Percentiles rank a stretch among this genome's conserved stretches.
These are phyloP conservation scores for Wickerhamia fluorescens DNA, from an alignment of 805 yeast genomes.

Conservation along the genomic window DNA sequence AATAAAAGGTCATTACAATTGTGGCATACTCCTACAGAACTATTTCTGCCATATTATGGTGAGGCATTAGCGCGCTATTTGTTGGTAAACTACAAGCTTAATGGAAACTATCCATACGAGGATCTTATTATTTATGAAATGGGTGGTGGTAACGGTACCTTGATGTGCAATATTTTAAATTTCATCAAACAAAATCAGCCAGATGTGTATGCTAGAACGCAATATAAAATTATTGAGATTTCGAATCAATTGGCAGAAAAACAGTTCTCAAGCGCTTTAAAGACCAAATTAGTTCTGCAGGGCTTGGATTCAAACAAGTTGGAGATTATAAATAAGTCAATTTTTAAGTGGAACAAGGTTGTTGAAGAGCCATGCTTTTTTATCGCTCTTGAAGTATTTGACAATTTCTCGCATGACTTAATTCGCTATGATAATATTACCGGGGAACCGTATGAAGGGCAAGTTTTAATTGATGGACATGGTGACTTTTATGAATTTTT, in stretches of 20 bases:
- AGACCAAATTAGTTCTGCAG: constrained; percentile 23
- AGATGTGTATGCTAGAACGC: constrained; percentile 61
- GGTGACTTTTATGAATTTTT: constrained; percentile 75
- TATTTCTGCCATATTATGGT: constrained; percentile 79
- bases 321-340: constrained; percentile 63
- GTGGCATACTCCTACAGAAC: constrained; percentile 89
- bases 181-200: constrained; percentile 58
- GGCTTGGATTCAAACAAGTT: constrained; percentile 52
- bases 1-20: constrained; percentile 47
- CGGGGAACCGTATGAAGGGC: constrained; percentile 67
- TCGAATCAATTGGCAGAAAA: constrained; percentile 54
- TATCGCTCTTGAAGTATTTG: constrained; percentile 76
- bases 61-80: constrained; percentile 79
- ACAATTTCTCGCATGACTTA: constrained; percentile 77
- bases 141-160: constrained; percentile 88
- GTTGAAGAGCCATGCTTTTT: constrained; percentile 67
- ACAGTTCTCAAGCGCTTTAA: constrained; percentile 38
- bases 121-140: constrained; percentile 76
- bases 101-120: constrained; percentile 55
- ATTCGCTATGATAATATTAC: constrained; percentile 66
- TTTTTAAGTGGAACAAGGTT: constrained; percentile 61
- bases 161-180: constrained; percentile 69
- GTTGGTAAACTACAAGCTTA: constrained; percentile 61
- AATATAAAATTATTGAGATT: constrained; percentile 69
- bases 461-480: constrained; percentile 62